A percentile compares a stretch with the other conserved stretches of the same genome.
phyloP scores from a whole-genome alignment of 2,329 filamentous ascomycete species.

The Metarhizium album region DNA sequence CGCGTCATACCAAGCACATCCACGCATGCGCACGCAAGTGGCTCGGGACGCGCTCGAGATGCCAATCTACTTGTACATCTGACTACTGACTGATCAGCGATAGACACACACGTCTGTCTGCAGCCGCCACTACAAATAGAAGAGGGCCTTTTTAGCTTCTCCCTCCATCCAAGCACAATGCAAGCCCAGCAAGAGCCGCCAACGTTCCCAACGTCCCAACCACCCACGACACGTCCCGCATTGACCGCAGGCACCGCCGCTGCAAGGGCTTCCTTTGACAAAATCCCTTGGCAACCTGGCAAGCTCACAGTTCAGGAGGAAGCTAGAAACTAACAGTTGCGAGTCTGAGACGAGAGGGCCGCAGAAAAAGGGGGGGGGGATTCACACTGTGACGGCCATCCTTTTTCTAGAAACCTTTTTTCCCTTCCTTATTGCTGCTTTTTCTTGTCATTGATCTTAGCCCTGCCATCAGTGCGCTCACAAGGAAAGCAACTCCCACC shows the following conservation, averaged over 20 bases:
- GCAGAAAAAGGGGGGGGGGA: background rate
- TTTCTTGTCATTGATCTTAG: background rate
- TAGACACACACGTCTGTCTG: no score
- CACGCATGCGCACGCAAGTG: no score
- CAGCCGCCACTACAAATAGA: no score
- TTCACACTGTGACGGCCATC: background rate
- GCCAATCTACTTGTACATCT: no score
- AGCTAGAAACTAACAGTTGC: background rate
- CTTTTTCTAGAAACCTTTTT: background rate
- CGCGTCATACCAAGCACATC: no score
- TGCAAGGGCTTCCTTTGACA: background rate
- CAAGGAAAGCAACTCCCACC: no score
- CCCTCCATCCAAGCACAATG: background rate
- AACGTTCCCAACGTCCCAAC: background rate
- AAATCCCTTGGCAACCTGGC: background rate
- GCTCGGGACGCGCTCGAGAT: no score
- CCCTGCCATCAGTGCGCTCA: no score
- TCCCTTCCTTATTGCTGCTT: background rate
- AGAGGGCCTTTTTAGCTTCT: no score
- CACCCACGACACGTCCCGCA: constrained; percentile 4
- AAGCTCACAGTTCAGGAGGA: background rate
- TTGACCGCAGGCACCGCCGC: background rate
- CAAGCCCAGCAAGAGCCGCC: background rate
- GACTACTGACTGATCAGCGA: no score
- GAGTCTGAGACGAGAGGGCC: background rate